Base-by-base conservation (phyloP, 345 rosid genomes). In the Populus simonii region DNA sequence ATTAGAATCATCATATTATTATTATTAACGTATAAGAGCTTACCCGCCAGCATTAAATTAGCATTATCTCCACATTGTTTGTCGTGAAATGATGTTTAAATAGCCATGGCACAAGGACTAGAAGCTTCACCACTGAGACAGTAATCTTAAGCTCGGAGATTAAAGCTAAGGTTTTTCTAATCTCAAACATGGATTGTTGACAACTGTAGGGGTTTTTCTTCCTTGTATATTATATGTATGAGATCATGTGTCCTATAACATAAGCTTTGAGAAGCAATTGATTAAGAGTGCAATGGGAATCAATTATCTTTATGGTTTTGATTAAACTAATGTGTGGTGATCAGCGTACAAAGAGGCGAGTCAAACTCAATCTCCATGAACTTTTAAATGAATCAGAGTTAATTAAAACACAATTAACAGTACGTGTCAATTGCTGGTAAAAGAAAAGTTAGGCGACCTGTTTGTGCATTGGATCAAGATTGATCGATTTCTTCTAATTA, bases 101-200 rank as follows among this genome's bases (percentile, higher is more conserved):
- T 71, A 57, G 39, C 12, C 17, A 36, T 47, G 80, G 74, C 86
- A 77, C 85, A 80, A 65, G 57, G 82, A 77, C 85, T 87, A 74
- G 89, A 85, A 84, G 82, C 85, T 88, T 88, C 89, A 73, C 65
- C 76, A n/a, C 74, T 70, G 72, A 22, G 69, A 61, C 79, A 65
- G 33, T 81, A 79, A 77, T 77, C 83, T 74, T 65, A n/a, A 62
- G 62, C 78, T 51, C 69, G 25, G 72, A 39, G 27, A 73, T 76
- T 51, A 43, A 68, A 20, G 80, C 78, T 49, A 45, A 72, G 66
- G 74, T 75, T 71, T 35, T 39, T 18, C 45, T 59, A 17, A 22
- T 55, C 63, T 77, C 33, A 72, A 79, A 76, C 51, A 33, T 69
- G 29, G 39, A 80, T 23, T 33, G 39, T 31, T 75, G 68, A 75